Percentiles rank a stretch among this genome's conserved stretches.
Conservation (phyloP, 2,329 filamentous ascomycete genomes). For the Alternaria sp. region DNA sequence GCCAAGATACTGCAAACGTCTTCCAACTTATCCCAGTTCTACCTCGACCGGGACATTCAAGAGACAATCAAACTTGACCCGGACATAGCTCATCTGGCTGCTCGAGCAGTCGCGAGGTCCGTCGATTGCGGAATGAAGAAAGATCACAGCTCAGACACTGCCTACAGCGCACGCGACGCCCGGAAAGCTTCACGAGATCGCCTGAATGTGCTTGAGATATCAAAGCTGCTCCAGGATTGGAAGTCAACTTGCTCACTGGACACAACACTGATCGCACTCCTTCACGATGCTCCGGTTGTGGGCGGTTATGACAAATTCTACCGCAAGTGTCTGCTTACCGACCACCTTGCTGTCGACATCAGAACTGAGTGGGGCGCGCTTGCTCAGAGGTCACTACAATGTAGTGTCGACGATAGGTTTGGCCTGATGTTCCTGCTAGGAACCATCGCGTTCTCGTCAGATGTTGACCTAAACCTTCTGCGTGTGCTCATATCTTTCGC, state of each 20-base stretch:
- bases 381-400: constrained; percentile 45
- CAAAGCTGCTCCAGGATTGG: constrained; percentile 19
- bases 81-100: constrained; percentile 24
- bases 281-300: constrained; percentile 47
- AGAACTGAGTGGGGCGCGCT: constrained; percentile 54
- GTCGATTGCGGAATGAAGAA: neutral
- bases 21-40: constrained; percentile 16
- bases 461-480: constrained; percentile 51
- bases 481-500: constrained; percentile 55
- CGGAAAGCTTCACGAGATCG: neutral
- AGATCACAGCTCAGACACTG: neutral
- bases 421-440: constrained; percentile 56
- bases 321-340: constrained; percentile 44
- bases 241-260: constrained; percentile 7
- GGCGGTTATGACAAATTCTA: constrained; percentile 49
- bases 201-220: constrained; percentile 17
- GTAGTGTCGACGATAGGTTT: constrained; percentile 34
- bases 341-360: constrained; percentile 50
- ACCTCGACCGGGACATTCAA: neutral
- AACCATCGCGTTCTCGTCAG: constrained; percentile 51
- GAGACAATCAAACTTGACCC: neutral
- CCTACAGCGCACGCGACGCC: constrained; percentile 24
- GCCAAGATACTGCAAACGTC: constrained; percentile 20
- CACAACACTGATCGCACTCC: constrained; percentile 11
- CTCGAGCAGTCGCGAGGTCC: constrained; percentile 15